Conservation (phyloP, 2,329 filamentous ascomycete species). For the Fusarium scirpi region DNA sequence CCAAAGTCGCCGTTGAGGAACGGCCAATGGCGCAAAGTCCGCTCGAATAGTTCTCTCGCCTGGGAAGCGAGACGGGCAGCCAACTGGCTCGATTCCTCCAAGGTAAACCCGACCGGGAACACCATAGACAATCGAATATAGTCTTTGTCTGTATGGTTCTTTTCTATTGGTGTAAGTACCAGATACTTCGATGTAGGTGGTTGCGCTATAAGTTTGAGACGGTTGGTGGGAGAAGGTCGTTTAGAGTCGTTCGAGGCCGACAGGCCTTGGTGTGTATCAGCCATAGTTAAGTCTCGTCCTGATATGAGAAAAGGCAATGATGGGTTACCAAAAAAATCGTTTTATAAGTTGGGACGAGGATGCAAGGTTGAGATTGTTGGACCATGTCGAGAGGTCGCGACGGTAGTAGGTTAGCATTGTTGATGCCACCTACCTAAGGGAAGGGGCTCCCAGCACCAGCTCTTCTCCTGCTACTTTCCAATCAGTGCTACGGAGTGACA, state of each 20-base stretch:
- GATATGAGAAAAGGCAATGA: background rate
- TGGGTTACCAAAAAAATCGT: background rate
- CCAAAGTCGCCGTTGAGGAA: conserved; percentile 31
- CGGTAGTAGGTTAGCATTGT: background rate
- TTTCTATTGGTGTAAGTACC: conserved; percentile 35
- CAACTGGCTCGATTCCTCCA: background rate
- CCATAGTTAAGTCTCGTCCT: background rate
- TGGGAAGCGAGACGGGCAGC: background rate
- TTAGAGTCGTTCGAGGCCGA: background rate
- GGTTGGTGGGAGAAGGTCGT: background rate
- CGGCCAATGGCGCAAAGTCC: conserved; percentile 28
- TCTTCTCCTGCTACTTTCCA: background rate
- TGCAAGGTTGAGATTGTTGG: background rate
- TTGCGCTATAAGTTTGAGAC: background rate
- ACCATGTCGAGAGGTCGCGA: background rate
- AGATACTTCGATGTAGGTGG: background rate
- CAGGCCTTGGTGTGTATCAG: background rate
- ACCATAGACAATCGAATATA: conserved; percentile 35
- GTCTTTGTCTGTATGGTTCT: conserved; percentile 15
- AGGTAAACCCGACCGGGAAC: conserved; percentile 1
- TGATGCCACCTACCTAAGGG: background rate
- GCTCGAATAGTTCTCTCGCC: conserved; percentile 5
- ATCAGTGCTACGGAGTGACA: background rate
- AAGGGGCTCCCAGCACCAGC: background rate
- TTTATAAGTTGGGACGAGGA: background rate